These are phyloP conservation scores for Strobilomyces dryophilus DNA, from an alignment of 768 basidiomycete species.

Conservation along the genomic window DNA sequence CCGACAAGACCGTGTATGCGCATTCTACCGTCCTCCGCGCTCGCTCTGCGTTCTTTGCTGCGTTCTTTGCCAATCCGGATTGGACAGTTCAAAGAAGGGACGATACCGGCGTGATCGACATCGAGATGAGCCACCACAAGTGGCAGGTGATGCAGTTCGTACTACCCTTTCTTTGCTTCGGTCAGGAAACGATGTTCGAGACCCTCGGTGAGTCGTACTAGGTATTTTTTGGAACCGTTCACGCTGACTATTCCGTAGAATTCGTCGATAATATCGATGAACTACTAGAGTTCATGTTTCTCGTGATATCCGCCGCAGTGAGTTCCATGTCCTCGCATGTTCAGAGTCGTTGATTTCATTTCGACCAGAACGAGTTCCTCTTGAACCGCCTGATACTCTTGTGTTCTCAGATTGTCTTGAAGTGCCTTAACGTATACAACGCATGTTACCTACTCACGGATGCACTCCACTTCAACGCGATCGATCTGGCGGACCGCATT, in stretches of 20 bases:
- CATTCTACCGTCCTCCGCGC: slow-evolving; percentile 80
- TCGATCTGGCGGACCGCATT: slow-evolving; percentile 61
- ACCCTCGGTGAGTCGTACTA: slow-evolving; percentile 48
- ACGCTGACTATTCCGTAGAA: slow-evolving; percentile 38
- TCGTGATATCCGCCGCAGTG: slow-evolving; percentile 82
- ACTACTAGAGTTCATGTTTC: slow-evolving; percentile 81
- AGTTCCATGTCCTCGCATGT: slow-evolving; percentile 17
- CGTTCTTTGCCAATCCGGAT: slow-evolving; percentile 75
- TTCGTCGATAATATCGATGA: slow-evolving; percentile 65
- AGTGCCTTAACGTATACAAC: slow-evolving; percentile 66
- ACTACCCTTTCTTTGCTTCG: slow-evolving; percentile 73
- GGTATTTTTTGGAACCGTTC: background rate
- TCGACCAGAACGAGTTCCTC: slow-evolving; percentile 73
- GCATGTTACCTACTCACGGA: slow-evolving; percentile 77
- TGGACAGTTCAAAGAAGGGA: slow-evolving; percentile 73
- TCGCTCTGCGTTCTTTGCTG: slow-evolving; percentile 77
- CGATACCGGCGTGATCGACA: slow-evolving; percentile 46
- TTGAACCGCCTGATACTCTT: slow-evolving; percentile 81
- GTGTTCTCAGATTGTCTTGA: slow-evolving; percentile 74
- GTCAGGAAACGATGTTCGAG: slow-evolving; percentile 68
- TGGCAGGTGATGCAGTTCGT: slow-evolving; percentile 78
- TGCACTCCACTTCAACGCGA: slow-evolving; percentile 73
- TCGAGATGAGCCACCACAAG: slow-evolving; percentile 68
- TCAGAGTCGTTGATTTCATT: background rate
- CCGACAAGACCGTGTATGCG: slow-evolving; percentile 58